A percentile compares a stretch with the other conserved stretches of the same genome.
These are phyloP conservation scores for Candida incommunis DNA, from an alignment of 805 yeast genomes.

Conservation along the genomic window DNA sequence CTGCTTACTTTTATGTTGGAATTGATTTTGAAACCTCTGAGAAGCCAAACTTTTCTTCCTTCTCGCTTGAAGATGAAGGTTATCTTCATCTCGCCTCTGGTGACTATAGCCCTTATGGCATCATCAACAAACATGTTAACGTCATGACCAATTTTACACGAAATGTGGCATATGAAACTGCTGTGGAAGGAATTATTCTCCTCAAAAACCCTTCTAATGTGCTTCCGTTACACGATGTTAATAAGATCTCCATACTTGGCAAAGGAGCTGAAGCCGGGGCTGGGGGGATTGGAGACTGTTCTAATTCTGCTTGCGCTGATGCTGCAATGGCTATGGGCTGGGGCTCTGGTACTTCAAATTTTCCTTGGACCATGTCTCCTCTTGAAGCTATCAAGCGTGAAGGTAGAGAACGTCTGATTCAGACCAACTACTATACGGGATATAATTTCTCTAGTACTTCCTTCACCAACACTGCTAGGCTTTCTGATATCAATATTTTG, in stretches of 20 bases:
- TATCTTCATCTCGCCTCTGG: conserved; percentile 38
- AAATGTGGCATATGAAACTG: conserved; percentile 35
- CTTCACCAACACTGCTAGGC: conserved; percentile 26
- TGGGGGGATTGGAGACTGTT: conserved; percentile 7
- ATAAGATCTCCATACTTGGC: conserved; percentile 23
- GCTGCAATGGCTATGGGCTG: conserved; percentile 48
- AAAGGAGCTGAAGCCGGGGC: not conserved
- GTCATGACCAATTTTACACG: conserved; percentile 33
- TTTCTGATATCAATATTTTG: conserved; percentile 39
- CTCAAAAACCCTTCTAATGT: conserved; percentile 37
- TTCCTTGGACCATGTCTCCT: conserved; percentile 43
- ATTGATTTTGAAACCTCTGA: conserved; percentile 12
- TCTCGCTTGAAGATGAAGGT: conserved; percentile 44
- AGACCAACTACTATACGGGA: conserved; percentile 28
- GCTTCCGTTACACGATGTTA: conserved; percentile 43
- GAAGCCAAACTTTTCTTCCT: conserved; percentile 40
- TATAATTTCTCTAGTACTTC: conserved; percentile 22
- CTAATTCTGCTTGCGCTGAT: conserved; percentile 36
- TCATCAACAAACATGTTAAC: conserved; percentile 41
- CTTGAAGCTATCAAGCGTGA: conserved; percentile 35
- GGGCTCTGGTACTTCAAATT: conserved; percentile 49
- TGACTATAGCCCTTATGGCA: conserved; percentile 36
- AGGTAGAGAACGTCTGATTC: conserved; percentile 9
- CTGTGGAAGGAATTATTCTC: conserved; percentile 42
- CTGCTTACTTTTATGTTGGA: conserved; percentile 37